Evolutionary conservation across 371 early-diverging fungal species (phyloP).

Genomic region (Mucor circinelloides): DNA sequence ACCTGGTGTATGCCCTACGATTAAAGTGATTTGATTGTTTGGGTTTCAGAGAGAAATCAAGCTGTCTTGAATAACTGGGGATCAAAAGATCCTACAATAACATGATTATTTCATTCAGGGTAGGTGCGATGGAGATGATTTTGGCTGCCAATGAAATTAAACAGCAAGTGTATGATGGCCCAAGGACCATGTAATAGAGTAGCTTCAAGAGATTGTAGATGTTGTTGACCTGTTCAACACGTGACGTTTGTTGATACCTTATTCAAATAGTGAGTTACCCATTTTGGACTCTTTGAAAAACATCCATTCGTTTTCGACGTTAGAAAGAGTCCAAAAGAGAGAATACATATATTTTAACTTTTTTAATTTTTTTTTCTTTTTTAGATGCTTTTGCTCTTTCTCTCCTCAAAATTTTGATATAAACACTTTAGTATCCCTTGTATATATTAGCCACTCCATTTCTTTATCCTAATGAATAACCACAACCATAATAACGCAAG

Average conservation of each 20-base stretch:
- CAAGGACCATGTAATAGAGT: not conserved
- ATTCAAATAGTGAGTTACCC: constrained; percentile 8
- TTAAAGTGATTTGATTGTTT: not conserved
- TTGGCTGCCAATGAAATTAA: not conserved
- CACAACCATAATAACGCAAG: not conserved
- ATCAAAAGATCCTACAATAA: too few relatives aligned
- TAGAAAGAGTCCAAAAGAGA: not conserved
- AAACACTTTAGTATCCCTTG: not conserved
- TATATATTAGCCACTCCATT: not conserved
- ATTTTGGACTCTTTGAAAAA: constrained; percentile 20
- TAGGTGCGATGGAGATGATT: not conserved
- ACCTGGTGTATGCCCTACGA: not conserved
- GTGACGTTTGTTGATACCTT: not conserved
- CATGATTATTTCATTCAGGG: not conserved
- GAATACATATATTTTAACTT: not conserved
- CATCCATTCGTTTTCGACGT: constrained; percentile 11
- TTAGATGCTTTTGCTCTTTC: not conserved
- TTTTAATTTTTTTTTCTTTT: not conserved
- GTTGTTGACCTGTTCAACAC: not conserved
- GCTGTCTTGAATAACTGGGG: too few relatives aligned
- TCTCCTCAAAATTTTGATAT: not conserved
- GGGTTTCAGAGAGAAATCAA: not conserved
- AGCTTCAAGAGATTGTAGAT: not conserved
- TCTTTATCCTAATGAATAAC: not conserved
- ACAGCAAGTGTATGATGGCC: not conserved